Evolutionary conservation across 192 early-diverging fungal species (phyloP).

Genomic region (Coemansia sp.): DNA sequence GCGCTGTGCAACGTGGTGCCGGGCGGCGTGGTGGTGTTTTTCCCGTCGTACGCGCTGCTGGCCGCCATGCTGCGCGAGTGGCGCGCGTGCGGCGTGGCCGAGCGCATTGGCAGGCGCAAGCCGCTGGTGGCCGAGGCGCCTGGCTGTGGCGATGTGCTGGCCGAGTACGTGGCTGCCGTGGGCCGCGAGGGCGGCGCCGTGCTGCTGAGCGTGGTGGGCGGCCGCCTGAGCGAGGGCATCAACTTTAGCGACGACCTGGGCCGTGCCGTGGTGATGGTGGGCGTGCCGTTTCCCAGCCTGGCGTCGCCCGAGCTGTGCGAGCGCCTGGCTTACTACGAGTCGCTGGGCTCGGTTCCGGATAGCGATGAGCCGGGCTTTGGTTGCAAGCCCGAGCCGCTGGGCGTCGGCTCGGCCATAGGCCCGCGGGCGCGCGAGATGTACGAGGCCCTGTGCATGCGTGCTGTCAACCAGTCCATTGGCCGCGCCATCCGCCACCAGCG

Average conservation of each 20-base stretch:
- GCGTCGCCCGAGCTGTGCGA: constrained; percentile 71
- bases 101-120: constrained; percentile 58
- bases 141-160: constrained; percentile 34
- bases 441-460: constrained; percentile 89
- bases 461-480: constrained; percentile 89
- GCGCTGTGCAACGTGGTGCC: constrained; percentile 73
- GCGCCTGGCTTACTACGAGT: constrained; percentile 24
- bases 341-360: constrained; percentile 19
- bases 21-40: constrained; percentile 84
- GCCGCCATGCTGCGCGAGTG: constrained; percentile 58
- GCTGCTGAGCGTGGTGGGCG: constrained; percentile 85
- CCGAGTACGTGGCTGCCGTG: constrained; percentile 58
- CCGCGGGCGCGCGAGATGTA: constrained; percentile 56
- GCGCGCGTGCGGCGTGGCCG: constrained; percentile 42
- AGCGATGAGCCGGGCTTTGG: not conserved
- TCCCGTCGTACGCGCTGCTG: constrained; percentile 77
- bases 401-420: constrained; percentile 46
- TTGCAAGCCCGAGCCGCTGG: not conserved
- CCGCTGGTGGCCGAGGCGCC: constrained; percentile 65
- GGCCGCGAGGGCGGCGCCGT: constrained; percentile 57
- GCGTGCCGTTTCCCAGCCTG: constrained; percentile 81
- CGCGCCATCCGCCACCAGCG: constrained; percentile 85
- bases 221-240: constrained; percentile 91
- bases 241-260: constrained; percentile 86
- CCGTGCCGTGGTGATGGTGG: constrained; percentile 80